phyloP scores from a whole-genome alignment of 306 rosid genomes.

The Argentina anserina region DNA sequence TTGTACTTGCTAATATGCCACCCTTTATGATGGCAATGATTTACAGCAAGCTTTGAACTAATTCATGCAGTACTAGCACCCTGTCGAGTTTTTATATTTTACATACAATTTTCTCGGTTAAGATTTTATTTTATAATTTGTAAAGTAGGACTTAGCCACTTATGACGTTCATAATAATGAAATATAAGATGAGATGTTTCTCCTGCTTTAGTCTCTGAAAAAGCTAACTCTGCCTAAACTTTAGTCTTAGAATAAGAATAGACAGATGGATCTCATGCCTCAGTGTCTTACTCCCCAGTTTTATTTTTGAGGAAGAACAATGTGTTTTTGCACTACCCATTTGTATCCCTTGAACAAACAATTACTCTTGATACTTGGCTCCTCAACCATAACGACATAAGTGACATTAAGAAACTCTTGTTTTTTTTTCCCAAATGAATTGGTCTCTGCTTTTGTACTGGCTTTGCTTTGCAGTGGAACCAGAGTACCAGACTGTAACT shows the following conservation, averaged over 20 bases:
- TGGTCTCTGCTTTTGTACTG: no score
- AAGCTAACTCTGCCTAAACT: not conserved
- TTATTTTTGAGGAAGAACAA: not conserved
- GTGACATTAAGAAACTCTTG: no score
- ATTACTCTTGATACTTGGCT: not conserved
- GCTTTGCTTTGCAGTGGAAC: no score
- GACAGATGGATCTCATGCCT: not conserved
- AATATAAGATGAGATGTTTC: no score
- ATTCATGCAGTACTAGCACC: not conserved
- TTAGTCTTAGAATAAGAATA: constrained; percentile 1
- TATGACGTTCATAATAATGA: not conserved
- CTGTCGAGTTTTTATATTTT: no score
- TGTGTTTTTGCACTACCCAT: not conserved
- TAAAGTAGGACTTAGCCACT: not conserved
- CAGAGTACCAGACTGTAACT: no score
- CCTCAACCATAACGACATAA: not conserved
- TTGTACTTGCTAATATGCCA: no score
- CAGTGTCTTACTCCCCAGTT: not conserved
- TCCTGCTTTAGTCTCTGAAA: not conserved
- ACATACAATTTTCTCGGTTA: no score
- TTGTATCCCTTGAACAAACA: not conserved
- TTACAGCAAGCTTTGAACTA: no score
- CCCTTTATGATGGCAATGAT: no score
- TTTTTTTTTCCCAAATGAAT: no score
- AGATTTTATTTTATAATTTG: no score